Conservation (phyloP, 257 asterid species). For the Eustoma russellianum region DNA sequence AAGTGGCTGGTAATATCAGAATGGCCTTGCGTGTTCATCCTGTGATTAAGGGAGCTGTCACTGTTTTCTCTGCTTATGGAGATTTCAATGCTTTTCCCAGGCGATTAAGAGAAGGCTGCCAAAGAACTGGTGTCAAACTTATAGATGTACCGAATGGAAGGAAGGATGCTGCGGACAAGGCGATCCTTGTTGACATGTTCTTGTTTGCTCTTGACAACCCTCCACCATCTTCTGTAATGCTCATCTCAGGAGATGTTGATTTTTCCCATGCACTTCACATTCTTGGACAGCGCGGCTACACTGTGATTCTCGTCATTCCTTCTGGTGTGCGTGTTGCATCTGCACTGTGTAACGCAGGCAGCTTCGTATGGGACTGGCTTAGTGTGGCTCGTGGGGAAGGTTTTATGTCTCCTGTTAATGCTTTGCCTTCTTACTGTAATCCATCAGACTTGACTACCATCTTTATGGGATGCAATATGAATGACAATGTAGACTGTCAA, state of each 20-base stretch:
- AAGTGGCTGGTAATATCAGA: slow-evolving; percentile 78
- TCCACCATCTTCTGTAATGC: slow-evolving; percentile 86
- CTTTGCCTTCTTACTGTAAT: slow-evolving; percentile 23
- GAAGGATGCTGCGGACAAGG: slow-evolving; percentile 96
- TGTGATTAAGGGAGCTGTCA: slow-evolving; percentile 60
- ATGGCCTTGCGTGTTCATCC: slow-evolving; percentile 80
- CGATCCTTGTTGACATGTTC: slow-evolving; percentile 90
- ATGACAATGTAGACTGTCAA: slow-evolving; percentile 32
- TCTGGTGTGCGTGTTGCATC: slow-evolving; percentile 62
- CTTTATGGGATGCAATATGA: slow-evolving; percentile 32
- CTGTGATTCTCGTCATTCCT: slow-evolving; percentile 73
- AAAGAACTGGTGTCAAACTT: slow-evolving; percentile 88
- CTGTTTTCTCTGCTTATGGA: slow-evolving; percentile 71
- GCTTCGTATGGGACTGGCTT: slow-evolving; percentile 91
- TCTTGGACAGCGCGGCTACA: slow-evolving; percentile 92
- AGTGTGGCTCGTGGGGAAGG: slow-evolving; percentile 87
- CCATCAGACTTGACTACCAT: slow-evolving; percentile 27
- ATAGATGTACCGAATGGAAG: slow-evolving; percentile 85
- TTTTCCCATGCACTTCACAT: slow-evolving; percentile 93
- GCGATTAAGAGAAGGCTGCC: slow-evolving; percentile 88
- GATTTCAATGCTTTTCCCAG: slow-evolving; percentile 83
- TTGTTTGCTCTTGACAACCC: slow-evolving; percentile 89
- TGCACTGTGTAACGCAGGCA: slow-evolving; percentile 79
- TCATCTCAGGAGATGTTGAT: slow-evolving; percentile 95
- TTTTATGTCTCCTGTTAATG: slow-evolving; percentile 51